Conservation (phyloP, 1,284 basidiomycete genomes). For the Fomitopsis schrenkii region DNA sequence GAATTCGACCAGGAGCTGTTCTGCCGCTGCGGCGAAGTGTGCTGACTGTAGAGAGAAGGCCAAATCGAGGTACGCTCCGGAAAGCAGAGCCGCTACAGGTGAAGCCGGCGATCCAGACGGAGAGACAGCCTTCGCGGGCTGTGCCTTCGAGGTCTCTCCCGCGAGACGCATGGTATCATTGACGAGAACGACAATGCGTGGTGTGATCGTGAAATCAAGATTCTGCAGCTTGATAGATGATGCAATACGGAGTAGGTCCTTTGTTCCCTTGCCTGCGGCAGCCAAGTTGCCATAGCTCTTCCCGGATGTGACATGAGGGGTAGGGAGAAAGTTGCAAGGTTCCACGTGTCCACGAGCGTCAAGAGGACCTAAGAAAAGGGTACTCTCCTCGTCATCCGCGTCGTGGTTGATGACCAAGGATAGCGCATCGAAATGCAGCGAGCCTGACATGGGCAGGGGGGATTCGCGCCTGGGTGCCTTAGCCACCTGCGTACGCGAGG, state of each 20-base stretch:
- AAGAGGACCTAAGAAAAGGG: slow-evolving; percentile 16
- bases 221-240: slow-evolving; percentile 39
- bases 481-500: not conserved
- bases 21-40: slow-evolving; percentile 50
- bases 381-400: slow-evolving; percentile 4
- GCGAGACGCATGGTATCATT: slow-evolving; percentile 27
- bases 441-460: not conserved
- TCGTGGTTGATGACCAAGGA: not conserved
- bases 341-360: slow-evolving; percentile 12
- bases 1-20: slow-evolving; percentile 44
- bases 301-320: slow-evolving; percentile 9
- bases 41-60: slow-evolving; percentile 27
- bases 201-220: slow-evolving; percentile 47
- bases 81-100: not conserved
- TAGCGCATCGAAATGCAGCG: not conserved
- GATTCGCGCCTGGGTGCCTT: not conserved
- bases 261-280: slow-evolving; percentile 18
- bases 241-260: slow-evolving; percentile 33
- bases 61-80: slow-evolving; percentile 16
- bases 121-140: not conserved
- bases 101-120: not conserved
- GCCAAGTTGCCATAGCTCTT: slow-evolving; percentile 17
- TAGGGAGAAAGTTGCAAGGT: slow-evolving; percentile 16
- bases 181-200: slow-evolving; percentile 60
- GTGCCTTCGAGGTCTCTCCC: not conserved